Base-by-base conservation (phyloP, 306 rosid species). In the Erythrophleum fordii region DNA sequence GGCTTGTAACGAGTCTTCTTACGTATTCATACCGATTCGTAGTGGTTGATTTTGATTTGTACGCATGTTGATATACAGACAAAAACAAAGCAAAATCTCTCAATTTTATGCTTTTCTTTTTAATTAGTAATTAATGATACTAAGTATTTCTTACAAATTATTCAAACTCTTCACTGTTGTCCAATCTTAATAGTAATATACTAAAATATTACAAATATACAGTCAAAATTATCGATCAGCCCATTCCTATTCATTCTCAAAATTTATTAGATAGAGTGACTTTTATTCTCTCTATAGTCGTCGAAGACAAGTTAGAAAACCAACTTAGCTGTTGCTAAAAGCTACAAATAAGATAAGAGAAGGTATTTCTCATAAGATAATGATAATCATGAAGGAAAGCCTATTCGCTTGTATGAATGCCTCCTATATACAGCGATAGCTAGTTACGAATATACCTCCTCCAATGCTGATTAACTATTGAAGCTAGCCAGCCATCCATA, bases 401-500 rank as follows among this genome's bases (percentile, higher is more conserved):
- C n/a, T 26, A 74, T 39, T 26, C 20, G 14, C 26, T 39, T 68
- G 35, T n/a, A 35, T 37, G 49, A 65, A 65, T 22, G 49, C 49
- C 31, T 45, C 34, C n/a, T 9, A 37, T 12, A 18, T 26, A 18
- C n/a, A 65, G 48, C 16, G 11, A 41, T 14, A 20, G 31, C 18
- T 39, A 67, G 73, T 16, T 42, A 22, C 10, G 11, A 35, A 8
- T 37, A 37, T 22, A 28, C 23, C 25, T 16, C 22, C 25, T 34
- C 45, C n/a, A 34, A 17, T 9, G 45, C 45, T 61, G 6, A 31
- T 31, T 31, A 31, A 31, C 34, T 31, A 31, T 31, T 31, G 9
- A 59, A 59, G 66, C 66, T 26, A 10, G 66, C 66, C 26, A 72
- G 39, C 77, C 67, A 73, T 44, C 52, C 67, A 55, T 55, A 22